These are phyloP conservation scores for Wickerhamomyces bovis DNA, from an alignment of 805 yeast genomes.

Conservation along the genomic window DNA sequence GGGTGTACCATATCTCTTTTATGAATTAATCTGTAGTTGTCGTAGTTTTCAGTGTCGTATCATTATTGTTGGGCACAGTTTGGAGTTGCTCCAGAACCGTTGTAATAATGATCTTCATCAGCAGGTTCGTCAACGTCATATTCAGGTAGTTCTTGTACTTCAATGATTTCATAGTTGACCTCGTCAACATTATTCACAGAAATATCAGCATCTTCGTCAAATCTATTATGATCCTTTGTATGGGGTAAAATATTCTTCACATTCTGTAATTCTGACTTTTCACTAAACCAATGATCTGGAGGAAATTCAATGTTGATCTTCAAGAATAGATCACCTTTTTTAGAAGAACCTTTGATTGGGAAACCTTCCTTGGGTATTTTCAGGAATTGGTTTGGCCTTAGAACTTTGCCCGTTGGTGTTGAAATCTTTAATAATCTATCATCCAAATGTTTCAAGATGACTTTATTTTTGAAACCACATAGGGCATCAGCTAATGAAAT, in stretches of 20 bases:
- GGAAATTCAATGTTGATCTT: slow-evolving; percentile 77
- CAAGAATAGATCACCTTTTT: slow-evolving; percentile 65
- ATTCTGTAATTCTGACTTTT: slow-evolving; percentile 54
- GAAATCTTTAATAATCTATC: slow-evolving; percentile 62
- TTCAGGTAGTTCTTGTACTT: slow-evolving; percentile 21
- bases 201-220: slow-evolving; percentile 13
- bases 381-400: slow-evolving; percentile 69
- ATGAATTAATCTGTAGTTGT: not conserved
- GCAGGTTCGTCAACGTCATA: slow-evolving; percentile 18
- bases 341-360: slow-evolving; percentile 45
- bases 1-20: not conserved
- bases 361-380: slow-evolving; percentile 73
- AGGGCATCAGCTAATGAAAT: slow-evolving; percentile 76
- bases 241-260: slow-evolving; percentile 52
- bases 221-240: slow-evolving; percentile 4
- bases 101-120: slow-evolving; percentile 9
- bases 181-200: slow-evolving; percentile 27
- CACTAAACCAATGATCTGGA: slow-evolving; percentile 76
- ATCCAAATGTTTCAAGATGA: slow-evolving; percentile 69
- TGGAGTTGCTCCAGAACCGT: slow-evolving; percentile 17
- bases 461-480: slow-evolving; percentile 67
- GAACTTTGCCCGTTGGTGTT: slow-evolving; percentile 72
- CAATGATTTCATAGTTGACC: slow-evolving; percentile 21
- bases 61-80: slow-evolving; percentile 37
- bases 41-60: not conserved